These are phyloP conservation scores for Akanthomyces uredinophilus DNA, from an alignment of 2,329 filamentous ascomycete species.

Conservation along the genomic window DNA sequence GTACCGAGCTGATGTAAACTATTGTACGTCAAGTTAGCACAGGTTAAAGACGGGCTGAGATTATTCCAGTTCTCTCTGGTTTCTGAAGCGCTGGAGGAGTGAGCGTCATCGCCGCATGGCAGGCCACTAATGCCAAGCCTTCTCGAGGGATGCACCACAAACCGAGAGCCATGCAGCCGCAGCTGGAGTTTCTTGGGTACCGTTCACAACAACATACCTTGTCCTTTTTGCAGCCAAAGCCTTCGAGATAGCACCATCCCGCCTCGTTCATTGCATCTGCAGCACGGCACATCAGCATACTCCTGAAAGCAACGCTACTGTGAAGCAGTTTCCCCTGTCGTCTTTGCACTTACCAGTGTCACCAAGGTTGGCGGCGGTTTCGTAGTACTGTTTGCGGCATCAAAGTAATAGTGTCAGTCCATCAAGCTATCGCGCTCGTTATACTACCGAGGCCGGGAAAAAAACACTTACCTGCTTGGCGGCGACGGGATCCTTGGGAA, in stretches of 20 bases:
- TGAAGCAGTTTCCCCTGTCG: no score
- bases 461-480: constrained; percentile 59
- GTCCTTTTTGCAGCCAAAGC: constrained; percentile 97
- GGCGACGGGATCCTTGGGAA: constrained; percentile 77
- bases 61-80: no score
- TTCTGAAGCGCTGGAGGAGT: neutral
- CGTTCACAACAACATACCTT: constrained; percentile 64
- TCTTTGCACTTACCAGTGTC: constrained; percentile 60
- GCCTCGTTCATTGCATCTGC: constrained; percentile 94
- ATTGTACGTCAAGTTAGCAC: constrained; percentile 18
- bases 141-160: no score
- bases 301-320: neutral
- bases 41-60: no score
- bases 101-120: neutral
- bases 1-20: constrained; percentile 82
- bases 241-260: constrained; percentile 92
- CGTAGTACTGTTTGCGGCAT: constrained; percentile 95
- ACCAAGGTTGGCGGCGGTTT: constrained; percentile 92
- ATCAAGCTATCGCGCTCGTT: no score
- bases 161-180: no score
- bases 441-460: neutral
- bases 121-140: no score
- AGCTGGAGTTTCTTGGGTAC: no score
- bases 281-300: constrained; percentile 1
- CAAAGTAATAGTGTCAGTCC: no score